Evolutionary conservation across 2,329 filamentous ascomycete species (phyloP).

Genomic region (Periconia sp.): DNA sequence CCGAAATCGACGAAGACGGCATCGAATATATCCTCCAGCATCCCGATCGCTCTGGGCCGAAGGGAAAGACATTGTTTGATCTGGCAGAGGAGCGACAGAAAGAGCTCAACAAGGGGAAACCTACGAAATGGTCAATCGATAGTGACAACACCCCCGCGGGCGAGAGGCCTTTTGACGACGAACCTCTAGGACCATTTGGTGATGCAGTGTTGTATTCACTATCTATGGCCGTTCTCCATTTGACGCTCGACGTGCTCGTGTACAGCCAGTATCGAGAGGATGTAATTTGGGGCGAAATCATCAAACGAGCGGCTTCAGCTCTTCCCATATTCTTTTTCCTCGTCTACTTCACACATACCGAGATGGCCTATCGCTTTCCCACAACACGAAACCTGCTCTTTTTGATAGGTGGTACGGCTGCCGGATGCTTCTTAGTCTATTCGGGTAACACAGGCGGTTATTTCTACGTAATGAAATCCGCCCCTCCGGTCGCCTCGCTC

Average conservation of each 20-base stretch:
- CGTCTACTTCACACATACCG: slow-evolving; percentile 52
- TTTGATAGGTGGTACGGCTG: slow-evolving; percentile 62
- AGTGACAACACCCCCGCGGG: slow-evolving; percentile 42
- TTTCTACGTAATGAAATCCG: slow-evolving; percentile 87
- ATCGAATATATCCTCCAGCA: slow-evolving; percentile 67
- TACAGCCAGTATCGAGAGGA: slow-evolving; percentile 78
- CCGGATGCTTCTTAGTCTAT: slow-evolving; percentile 81
- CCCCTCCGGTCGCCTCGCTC: slow-evolving; percentile 84
- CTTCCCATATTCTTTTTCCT: slow-evolving; percentile 53
- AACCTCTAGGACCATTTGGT: slow-evolving; percentile 53
- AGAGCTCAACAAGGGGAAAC: slow-evolving; percentile 55
- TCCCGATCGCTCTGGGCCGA: slow-evolving; percentile 69
- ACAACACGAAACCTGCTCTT: slow-evolving; percentile 62
- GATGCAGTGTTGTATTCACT: slow-evolving; percentile 58
- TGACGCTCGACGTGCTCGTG: slow-evolving; percentile 79
- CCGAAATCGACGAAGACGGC: slow-evolving; percentile 50
- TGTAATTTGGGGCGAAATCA: slow-evolving; percentile 65
- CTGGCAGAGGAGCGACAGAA: slow-evolving; percentile 68
- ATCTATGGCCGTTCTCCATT: slow-evolving; percentile 73
- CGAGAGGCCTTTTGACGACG: slow-evolving; percentile 42
- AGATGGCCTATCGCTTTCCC: slow-evolving; percentile 51
- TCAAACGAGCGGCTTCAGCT: slow-evolving; percentile 56
- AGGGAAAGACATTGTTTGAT: slow-evolving; percentile 73
- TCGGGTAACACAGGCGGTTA: slow-evolving; percentile 83
- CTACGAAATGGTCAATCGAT: slow-evolving; percentile 52